Evolutionary conservation across 2,329 filamentous ascomycete species (phyloP).

Genomic region (Calonectria naviculata): DNA sequence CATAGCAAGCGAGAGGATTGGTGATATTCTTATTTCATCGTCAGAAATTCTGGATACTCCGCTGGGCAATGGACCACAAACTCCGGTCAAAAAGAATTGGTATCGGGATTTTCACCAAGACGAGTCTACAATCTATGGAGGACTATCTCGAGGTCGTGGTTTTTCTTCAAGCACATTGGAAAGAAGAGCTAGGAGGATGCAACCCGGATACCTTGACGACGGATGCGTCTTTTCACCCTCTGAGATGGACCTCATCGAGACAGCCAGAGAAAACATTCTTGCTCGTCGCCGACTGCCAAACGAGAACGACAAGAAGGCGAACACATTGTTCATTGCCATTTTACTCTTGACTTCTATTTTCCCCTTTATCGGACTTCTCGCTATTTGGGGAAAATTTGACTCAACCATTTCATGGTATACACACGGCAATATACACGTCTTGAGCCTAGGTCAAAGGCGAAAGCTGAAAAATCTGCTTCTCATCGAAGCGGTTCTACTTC

Average conservation of each 20-base stretch:
- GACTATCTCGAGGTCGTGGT: conserved; percentile 34
- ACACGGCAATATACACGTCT: conserved; percentile 53
- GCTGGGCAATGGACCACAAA: conserved; percentile 16
- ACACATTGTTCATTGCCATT: conserved; percentile 52
- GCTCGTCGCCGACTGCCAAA: conserved; percentile 41
- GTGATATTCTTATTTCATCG: conserved; percentile 37
- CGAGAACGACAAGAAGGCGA: conserved; percentile 44
- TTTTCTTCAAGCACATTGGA: conserved; percentile 38
- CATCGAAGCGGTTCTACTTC: conserved; percentile 46
- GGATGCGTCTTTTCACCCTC: conserved; percentile 42
- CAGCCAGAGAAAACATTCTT: conserved; percentile 44
- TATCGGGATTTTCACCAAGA: conserved; percentile 20
- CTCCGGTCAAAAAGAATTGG: conserved; percentile 21
- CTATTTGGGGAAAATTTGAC: conserved; percentile 57
- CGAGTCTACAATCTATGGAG: conserved; percentile 12
- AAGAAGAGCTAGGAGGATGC: conserved; percentile 19
- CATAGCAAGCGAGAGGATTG: conserved; percentile 34
- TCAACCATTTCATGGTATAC: conserved; percentile 61
- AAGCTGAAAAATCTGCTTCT: conserved; percentile 51
- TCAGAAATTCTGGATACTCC: conserved; percentile 39
- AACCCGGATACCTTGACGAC: conserved; percentile 12
- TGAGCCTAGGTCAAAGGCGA: conserved; percentile 47
- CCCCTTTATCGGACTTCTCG: conserved; percentile 60
- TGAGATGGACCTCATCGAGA: conserved; percentile 45
- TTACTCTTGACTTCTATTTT: conserved; percentile 52